These are phyloP conservation scores for Osmozyma mogii DNA, from an alignment of 805 yeast genomes.

Conservation along the genomic window DNA sequence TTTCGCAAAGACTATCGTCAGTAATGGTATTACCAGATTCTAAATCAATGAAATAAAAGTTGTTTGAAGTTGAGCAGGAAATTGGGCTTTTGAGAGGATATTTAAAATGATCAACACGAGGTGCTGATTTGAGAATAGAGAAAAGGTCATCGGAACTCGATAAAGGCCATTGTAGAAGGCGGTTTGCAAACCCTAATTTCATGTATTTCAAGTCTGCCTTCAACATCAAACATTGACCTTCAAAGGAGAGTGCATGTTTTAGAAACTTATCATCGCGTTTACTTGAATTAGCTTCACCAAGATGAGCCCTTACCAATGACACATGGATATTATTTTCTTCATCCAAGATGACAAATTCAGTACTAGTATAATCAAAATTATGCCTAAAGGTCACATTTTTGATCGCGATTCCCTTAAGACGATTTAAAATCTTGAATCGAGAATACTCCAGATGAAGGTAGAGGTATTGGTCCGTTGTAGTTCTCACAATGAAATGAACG, in stretches of 20 bases:
- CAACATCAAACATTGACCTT: too few relatives aligned
- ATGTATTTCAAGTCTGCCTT: too few relatives aligned
- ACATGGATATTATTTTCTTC: conserved; percentile 21
- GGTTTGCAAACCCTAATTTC: too few relatives aligned
- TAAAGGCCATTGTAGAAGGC: too few relatives aligned
- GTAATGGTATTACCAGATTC: too few relatives aligned
- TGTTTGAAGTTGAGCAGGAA: not conserved
- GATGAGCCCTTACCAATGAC: conserved; percentile 22
- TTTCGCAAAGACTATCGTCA: too few relatives aligned
- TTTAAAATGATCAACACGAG: too few relatives aligned
- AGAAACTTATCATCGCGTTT: conserved; percentile 31
- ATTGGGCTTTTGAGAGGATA: not conserved
- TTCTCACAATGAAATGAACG: conserved; percentile 23
- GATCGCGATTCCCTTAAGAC: conserved; percentile 39
- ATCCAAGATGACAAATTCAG: conserved; percentile 18
- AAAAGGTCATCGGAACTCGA: too few relatives aligned
- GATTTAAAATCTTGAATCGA: conserved; percentile 35
- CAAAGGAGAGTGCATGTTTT: too few relatives aligned
- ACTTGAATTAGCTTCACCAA: conserved; percentile 16
- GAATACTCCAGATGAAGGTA: conserved; percentile 37
- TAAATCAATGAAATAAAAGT: too few relatives aligned
- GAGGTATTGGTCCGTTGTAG: conserved; percentile 22
- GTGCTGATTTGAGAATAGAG: too few relatives aligned
- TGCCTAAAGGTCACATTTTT: conserved; percentile 15
- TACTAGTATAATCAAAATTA: conserved; percentile 13